Evolutionary conservation across 2,329 filamentous ascomycete species (phyloP).

Genomic region (Verticillium alfalfae): DNA sequence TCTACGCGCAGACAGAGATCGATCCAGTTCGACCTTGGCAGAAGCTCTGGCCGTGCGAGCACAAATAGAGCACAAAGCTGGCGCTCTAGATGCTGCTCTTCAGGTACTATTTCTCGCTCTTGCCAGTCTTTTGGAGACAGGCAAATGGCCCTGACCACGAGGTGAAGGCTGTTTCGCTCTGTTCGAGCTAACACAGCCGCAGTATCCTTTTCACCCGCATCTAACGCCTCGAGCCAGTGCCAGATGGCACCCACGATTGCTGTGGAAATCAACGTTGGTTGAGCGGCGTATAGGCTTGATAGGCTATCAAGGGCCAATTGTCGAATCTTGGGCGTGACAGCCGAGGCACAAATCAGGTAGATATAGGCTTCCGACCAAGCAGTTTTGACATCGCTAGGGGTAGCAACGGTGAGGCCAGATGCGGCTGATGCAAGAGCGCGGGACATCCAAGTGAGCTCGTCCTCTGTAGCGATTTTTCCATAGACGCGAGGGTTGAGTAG

Average conservation of each 20-base stretch:
- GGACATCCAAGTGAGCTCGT: slow-evolving; percentile 74
- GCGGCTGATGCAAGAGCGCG: slow-evolving; percentile 63
- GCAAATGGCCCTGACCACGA: slow-evolving; percentile 59
- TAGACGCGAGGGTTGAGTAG: slow-evolving; percentile 81
- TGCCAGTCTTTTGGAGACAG: slow-evolving; percentile 45
- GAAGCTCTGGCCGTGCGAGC: slow-evolving; percentile 69
- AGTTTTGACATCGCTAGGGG: slow-evolving; percentile 43
- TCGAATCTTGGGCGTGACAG: slow-evolving; percentile 55
- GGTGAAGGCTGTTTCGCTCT: slow-evolving; percentile 57
- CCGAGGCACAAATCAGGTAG: slow-evolving; percentile 65
- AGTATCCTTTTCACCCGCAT: slow-evolving; percentile 71
- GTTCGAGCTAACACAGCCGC: slow-evolving; percentile 61
- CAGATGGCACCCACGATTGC: slow-evolving; percentile 70
- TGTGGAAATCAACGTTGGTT: slow-evolving; percentile 53
- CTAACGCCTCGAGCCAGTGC: slow-evolving; percentile 68
- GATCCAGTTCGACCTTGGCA: slow-evolving; percentile 83
- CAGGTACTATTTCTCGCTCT: slow-evolving; percentile 33
- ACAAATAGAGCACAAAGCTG: slow-evolving; percentile 77
- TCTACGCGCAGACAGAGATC: slow-evolving; percentile 74
- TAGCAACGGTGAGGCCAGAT: slow-evolving; percentile 43
- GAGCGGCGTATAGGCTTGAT: slow-evolving; percentile 56
- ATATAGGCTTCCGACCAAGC: slow-evolving; percentile 84
- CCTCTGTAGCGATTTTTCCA: slow-evolving; percentile 66
- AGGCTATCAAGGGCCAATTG: slow-evolving; percentile 58
- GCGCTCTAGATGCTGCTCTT: slow-evolving; percentile 47